Conservation (phyloP, 306 rosid genomes). For the Pachyrhizus erosus region DNA sequence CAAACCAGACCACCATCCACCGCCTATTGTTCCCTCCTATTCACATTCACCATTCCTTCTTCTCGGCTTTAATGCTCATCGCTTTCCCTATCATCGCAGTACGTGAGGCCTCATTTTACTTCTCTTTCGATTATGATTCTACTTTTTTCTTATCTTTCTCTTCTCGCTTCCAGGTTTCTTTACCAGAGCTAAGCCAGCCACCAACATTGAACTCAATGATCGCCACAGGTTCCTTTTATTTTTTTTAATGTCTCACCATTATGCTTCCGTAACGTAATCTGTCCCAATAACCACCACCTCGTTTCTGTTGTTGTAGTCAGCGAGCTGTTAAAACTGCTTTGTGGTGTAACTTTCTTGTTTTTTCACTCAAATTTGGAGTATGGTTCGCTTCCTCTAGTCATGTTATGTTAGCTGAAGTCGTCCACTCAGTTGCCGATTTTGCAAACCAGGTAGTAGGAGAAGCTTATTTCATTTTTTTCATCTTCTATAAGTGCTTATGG, state of each 20-base stretch:
- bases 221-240: slow-evolving; percentile 63
- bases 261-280: too few species aligned
- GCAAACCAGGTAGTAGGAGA: slow-evolving; percentile 99
- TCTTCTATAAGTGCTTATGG: neutral
- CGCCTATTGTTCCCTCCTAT: neutral
- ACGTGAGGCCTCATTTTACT: neutral
- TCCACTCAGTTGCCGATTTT: slow-evolving; percentile 91
- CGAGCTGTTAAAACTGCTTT: slow-evolving; percentile 93
- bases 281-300: neutral
- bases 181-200: slow-evolving; percentile 77
- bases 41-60: slow-evolving; percentile 45
- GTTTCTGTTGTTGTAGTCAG: slow-evolving; percentile 58
- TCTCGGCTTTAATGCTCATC: slow-evolving; percentile 45
- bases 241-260: too few species aligned
- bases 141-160: neutral
- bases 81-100: slow-evolving; percentile 59
- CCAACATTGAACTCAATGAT: slow-evolving; percentile 69
- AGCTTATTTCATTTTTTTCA: too few species aligned
- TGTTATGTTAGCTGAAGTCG: slow-evolving; percentile 93
- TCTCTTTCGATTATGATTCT: neutral
- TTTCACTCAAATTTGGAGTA: slow-evolving; percentile 96
- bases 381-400: slow-evolving; percentile 88
- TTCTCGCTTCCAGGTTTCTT: slow-evolving; percentile 58
- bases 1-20: slow-evolving; percentile 35
- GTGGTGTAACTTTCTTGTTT: slow-evolving; percentile 98